Evolutionary conservation across 106 monocot species (phyloP).

Genomic region (Dendrobium huoshanense): DNA sequence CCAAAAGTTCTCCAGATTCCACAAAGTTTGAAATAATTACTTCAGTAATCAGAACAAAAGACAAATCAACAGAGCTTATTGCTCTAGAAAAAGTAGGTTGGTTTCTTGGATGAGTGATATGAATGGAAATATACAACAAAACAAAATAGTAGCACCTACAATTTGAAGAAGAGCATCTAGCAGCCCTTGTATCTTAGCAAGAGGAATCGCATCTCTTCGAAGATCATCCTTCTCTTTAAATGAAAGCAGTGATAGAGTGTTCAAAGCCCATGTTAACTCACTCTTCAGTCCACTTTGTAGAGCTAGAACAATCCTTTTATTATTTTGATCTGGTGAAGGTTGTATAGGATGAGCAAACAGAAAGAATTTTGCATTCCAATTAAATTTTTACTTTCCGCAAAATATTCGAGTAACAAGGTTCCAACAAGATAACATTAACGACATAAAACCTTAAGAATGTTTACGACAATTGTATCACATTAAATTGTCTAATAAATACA

Average conservation of each 20-base stretch:
- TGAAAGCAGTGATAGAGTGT: slow-evolving; percentile 75
- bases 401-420: not conserved
- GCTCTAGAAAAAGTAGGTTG: not conserved
- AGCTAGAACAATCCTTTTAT: slow-evolving; percentile 93
- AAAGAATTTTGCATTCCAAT: not conserved
- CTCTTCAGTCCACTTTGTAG: slow-evolving; percentile 97
- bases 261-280: slow-evolving; percentile 92
- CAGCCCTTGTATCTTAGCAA: slow-evolving; percentile 88
- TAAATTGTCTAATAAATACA: not conserved
- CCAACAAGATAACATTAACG: not conserved
- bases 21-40: not conserved
- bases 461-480: not conserved
- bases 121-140: not conserved
- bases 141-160: slow-evolving; percentile 42
- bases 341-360: slow-evolving; percentile 2
- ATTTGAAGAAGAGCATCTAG: slow-evolving; percentile 96
- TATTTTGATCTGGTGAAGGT: slow-evolving; percentile 70
- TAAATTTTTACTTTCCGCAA: not conserved
- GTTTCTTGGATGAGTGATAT: not conserved
- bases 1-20: not conserved
- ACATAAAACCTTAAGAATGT: not conserved
- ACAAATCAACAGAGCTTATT: not conserved
- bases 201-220: slow-evolving; percentile 79
- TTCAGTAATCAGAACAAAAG: not conserved
- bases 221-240: slow-evolving; percentile 97